A percentile compares a stretch with the other conserved stretches of the same genome.
Evolutionary conservation across 2,329 filamentous ascomycete genomes (phyloP).

Genomic region (Xylaria hypoxylon): DNA sequence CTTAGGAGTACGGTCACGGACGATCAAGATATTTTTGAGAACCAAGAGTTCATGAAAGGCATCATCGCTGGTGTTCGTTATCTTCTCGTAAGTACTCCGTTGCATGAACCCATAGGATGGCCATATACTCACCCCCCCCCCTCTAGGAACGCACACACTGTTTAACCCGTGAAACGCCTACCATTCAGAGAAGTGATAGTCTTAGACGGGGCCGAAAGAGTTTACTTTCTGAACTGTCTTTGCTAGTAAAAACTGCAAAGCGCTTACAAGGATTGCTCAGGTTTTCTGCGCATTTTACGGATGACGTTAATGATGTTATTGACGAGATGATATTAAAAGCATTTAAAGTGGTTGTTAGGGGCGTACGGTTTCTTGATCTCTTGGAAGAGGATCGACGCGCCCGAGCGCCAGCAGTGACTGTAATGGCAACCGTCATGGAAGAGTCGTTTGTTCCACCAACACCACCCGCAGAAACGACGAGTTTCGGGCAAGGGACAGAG

Average conservation of each 20-base stretch:
- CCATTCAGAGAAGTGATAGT: slow-evolving; percentile 79
- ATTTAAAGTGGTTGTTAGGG: slow-evolving; percentile 92
- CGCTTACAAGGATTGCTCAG: slow-evolving; percentile 80
- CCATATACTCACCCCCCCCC: slow-evolving; percentile 22
- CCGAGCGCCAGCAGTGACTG: slow-evolving; percentile 64
- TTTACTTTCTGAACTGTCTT: slow-evolving; percentile 87
- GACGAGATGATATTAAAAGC: slow-evolving; percentile 95
- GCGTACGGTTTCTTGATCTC: slow-evolving; percentile 88
- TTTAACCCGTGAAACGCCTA: slow-evolving; percentile 80
- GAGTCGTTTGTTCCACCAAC: slow-evolving; percentile 71
- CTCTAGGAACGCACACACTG: slow-evolving; percentile 86
- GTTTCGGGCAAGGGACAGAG: slow-evolving; percentile 58
- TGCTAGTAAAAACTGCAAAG: slow-evolving; percentile 89
- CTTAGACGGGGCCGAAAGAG: slow-evolving; percentile 87
- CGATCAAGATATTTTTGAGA: slow-evolving; percentile 82
- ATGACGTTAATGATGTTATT: slow-evolving; percentile 78
- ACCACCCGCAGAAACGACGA: slow-evolving; percentile 69
- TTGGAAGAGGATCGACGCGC: slow-evolving; percentile 73
- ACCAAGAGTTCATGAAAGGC: slow-evolving; percentile 93
- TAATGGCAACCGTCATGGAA: slow-evolving; percentile 70
- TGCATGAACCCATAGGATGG: neutral
- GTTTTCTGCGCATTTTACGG: slow-evolving; percentile 58
- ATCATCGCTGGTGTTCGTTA: slow-evolving; percentile 93
- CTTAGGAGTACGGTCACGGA: slow-evolving; percentile 81
- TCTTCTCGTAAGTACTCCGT: slow-evolving; percentile 75